Conservation (phyloP, 2,329 filamentous ascomycete species). For the Cladosporium colombiae region DNA sequence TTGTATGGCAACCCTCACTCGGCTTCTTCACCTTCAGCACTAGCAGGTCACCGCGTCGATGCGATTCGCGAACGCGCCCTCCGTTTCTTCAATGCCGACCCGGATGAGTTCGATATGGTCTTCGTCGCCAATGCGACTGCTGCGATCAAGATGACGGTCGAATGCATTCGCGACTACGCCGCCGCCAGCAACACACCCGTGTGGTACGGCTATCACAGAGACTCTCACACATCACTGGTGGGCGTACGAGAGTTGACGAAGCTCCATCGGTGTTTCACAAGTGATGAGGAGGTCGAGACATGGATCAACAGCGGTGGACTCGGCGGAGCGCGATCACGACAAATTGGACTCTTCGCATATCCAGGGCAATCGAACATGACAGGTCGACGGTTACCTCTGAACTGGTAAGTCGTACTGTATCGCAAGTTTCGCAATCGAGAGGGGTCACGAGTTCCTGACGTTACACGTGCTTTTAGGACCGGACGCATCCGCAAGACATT, state of each 20-base stretch:
- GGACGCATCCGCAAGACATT: conserved; percentile 37
- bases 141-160: conserved; percentile 63
- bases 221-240: conserved; percentile 62
- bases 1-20: conserved; percentile 72
- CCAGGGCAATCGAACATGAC: conserved; percentile 46
- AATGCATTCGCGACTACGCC: conserved; percentile 58
- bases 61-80: conserved; percentile 56
- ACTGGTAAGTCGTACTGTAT: conserved; percentile 32
- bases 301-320: conserved; percentile 45
- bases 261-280: conserved; percentile 42
- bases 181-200: conserved; percentile 48
- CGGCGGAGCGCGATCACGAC: conserved; percentile 36
- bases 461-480: conserved; percentile 29
- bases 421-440: conserved; percentile 8
- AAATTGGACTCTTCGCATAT: conserved; percentile 40
- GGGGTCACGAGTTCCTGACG: conserved; percentile 25
- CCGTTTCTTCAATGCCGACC: conserved; percentile 59
- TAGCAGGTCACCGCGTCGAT: conserved; percentile 60
- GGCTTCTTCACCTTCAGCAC: conserved; percentile 59
- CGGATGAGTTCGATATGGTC: conserved; percentile 61
- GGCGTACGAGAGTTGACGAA: conserved; percentile 39
- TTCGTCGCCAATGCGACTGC: conserved; percentile 65
- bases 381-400: conserved; percentile 39
- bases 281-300: conserved; percentile 43
- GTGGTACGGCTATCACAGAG: conserved; percentile 63